phyloP scores from a whole-genome alignment of 1,139 yeast genomes.

The Hemisphaericaspora subhashii region DNA sequence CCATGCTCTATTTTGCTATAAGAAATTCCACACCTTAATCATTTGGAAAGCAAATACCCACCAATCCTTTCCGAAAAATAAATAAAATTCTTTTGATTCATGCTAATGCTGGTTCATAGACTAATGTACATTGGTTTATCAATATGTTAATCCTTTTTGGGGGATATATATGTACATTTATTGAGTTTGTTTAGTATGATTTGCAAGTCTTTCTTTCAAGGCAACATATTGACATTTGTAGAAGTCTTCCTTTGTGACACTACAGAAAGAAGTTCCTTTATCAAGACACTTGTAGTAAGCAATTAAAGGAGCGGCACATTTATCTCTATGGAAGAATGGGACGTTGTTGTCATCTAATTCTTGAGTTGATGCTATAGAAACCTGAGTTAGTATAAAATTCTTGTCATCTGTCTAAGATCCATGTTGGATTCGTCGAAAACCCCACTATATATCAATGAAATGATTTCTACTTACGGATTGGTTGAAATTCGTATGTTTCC shows the following conservation, averaged over 20 bases:
- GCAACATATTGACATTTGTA: constrained; percentile 49
- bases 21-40: too few species aligned
- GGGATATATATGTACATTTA: background rate
- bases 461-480: constrained; percentile 30
- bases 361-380: constrained; percentile 25
- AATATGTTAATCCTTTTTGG: too few species aligned
- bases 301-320: constrained; percentile 48
- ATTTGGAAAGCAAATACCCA: background rate
- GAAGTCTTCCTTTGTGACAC: constrained; percentile 44
- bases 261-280: constrained; percentile 47
- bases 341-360: constrained; percentile 47
- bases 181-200: constrained; percentile 17
- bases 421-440: background rate
- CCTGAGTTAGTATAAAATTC: constrained; percentile 9
- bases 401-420: background rate
- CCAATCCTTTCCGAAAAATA: background rate
- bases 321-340: constrained; percentile 49
- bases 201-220: constrained; percentile 46
- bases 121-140: too few species aligned
- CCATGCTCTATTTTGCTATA: too few species aligned
- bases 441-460: too few species aligned
- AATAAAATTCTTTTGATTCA: constrained; percentile 1
- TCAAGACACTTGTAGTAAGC: constrained; percentile 48
- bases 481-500: constrained; percentile 25
- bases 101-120: background rate